Percentiles rank a stretch among this genome's conserved stretches.
Evolutionary conservation across 345 rosid species (phyloP).

Genomic region (Gossypium anomalum): DNA sequence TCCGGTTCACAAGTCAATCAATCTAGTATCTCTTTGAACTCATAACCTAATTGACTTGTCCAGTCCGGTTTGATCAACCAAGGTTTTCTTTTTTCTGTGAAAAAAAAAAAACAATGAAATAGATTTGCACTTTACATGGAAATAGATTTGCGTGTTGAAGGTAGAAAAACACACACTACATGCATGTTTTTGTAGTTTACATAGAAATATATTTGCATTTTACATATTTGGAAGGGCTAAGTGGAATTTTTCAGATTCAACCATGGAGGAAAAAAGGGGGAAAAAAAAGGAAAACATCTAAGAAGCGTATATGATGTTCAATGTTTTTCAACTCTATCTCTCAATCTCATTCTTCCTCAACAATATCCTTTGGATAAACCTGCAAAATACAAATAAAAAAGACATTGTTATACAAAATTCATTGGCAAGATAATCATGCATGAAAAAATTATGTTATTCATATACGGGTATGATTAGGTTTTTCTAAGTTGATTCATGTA

Average conservation of each 20-base stretch:
- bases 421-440: not conserved
- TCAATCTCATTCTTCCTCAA: not conserved
- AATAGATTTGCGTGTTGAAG: too few relatives aligned
- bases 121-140: too few relatives aligned
- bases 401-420: not conserved
- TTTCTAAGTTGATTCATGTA: too few relatives aligned
- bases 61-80: too few relatives aligned
- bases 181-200: not conserved
- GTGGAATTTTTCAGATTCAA: too few relatives aligned
- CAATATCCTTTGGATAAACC: slow-evolving; percentile 25
- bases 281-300: not conserved
- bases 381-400: slow-evolving; percentile 4
- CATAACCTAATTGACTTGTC: too few relatives aligned
- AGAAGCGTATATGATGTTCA: not conserved
- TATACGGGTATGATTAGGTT: not conserved
- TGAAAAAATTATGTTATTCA: not conserved
- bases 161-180: not conserved
- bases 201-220: not conserved
- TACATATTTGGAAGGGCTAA: not conserved
- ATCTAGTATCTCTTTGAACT: too few relatives aligned
- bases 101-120: too few relatives aligned
- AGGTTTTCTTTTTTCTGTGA: too few relatives aligned
- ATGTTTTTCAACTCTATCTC: not conserved
- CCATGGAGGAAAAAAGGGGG: too few relatives aligned
- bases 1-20: accelerated